A percentile compares a stretch with the other conserved stretches of the same genome.
Conservation (phyloP, 768 basidiomycete species). For the Mycena latifolia region DNA sequence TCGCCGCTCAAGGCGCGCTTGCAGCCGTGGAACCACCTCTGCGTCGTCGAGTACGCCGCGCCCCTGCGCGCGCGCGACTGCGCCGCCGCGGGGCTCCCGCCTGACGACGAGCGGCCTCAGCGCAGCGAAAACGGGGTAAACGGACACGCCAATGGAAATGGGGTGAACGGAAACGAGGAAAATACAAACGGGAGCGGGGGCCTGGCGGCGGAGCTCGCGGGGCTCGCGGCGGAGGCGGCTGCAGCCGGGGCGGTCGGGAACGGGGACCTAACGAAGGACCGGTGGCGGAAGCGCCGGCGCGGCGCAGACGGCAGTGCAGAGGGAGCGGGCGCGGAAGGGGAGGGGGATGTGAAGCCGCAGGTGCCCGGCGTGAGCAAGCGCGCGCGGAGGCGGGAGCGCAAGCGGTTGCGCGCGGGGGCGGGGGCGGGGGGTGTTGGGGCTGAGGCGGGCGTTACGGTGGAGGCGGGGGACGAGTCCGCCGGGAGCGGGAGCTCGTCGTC, state of each 20-base stretch:
- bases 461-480: neutral
- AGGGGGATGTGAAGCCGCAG: neutral
- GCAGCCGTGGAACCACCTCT: constrained; percentile 88
- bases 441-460: too few species aligned
- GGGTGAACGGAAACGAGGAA: too few species aligned
- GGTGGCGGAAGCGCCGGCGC: constrained; percentile 36
- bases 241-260: neutral
- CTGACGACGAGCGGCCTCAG: neutral
- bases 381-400: constrained; percentile 8
- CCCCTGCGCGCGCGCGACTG: constrained; percentile 49
- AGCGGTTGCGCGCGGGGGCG: neutral
- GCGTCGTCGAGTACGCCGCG: constrained; percentile 75
- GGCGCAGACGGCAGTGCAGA: constrained; percentile 25
- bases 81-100: constrained; percentile 11
- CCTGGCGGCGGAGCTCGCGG: constrained; percentile 20
- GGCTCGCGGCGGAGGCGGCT: constrained; percentile 9
- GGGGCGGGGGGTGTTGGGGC: neutral
- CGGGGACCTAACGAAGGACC: constrained; percentile 11
- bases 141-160: too few species aligned
- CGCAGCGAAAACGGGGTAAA: too few species aligned
- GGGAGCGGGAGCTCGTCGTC: neutral
- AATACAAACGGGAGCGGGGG: too few species aligned
- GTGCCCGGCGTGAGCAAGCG: constrained; percentile 17
- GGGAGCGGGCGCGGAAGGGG: neutral
- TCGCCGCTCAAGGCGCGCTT: constrained; percentile 68